phyloP scores from a whole-genome alignment of 2,329 filamentous ascomycete genomes.

The Ophiostoma himal-ulmi region DNA sequence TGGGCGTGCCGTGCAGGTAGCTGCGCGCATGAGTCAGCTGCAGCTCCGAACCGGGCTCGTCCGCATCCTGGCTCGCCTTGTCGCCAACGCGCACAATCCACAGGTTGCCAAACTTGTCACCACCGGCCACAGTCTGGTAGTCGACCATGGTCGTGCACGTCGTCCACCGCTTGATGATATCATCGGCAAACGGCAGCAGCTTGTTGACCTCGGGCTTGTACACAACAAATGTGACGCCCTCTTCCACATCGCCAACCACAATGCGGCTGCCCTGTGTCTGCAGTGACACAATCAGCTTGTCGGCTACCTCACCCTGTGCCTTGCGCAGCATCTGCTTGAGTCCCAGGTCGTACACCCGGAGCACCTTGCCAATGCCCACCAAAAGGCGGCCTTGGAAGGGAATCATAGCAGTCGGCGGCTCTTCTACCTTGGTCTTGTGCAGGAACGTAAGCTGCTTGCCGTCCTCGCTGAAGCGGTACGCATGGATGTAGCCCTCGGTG shows the following conservation, averaged over 20 bases:
- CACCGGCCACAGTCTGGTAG: constrained; percentile 90
- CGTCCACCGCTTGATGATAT: constrained; percentile 83
- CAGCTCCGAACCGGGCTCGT: constrained; percentile 84
- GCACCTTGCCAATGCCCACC: constrained; percentile 73
- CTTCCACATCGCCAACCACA: constrained; percentile 84
- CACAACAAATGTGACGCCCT: constrained; percentile 85
- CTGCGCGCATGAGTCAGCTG: constrained; percentile 86
- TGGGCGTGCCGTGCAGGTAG: constrained; percentile 84
- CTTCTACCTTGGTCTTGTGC: constrained; percentile 89
- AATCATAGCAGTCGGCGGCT: constrained; percentile 84
- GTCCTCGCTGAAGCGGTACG: constrained; percentile 82
- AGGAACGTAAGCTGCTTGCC: constrained; percentile 90
- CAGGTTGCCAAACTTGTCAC: constrained; percentile 96
- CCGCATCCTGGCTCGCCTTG: constrained; percentile 80
- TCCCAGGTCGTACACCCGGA: constrained; percentile 88
- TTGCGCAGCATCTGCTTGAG: constrained; percentile 91
- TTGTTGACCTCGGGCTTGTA: constrained; percentile 91
- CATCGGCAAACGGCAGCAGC: constrained; percentile 88
- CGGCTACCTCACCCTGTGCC: constrained; percentile 70
- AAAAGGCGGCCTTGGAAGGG: constrained; percentile 86
- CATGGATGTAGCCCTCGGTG: constrained; percentile 77
- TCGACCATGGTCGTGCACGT: constrained; percentile 91
- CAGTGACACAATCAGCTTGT: constrained; percentile 79
- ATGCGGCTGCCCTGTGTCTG: constrained; percentile 89
- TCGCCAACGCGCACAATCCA: constrained; percentile 85